Conservation (phyloP, 768 basidiomycete genomes). For the Phallus indusiatus region DNA sequence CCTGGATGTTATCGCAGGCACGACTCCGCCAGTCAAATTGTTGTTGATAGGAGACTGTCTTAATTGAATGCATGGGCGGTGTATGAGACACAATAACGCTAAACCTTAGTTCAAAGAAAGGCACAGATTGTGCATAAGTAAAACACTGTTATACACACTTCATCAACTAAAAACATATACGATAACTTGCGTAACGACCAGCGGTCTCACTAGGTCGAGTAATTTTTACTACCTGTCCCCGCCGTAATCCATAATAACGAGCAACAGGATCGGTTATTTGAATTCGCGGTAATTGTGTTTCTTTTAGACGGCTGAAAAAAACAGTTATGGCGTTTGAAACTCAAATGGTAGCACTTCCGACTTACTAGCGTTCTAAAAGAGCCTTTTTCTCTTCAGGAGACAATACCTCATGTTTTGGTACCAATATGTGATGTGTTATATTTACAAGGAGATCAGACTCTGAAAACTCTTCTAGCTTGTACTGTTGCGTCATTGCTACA, state of each 20-base stretch:
- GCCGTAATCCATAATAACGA: conserved; percentile 89
- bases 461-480: conserved; percentile 90
- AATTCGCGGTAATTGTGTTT: conserved; percentile 95
- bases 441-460: conserved; percentile 96
- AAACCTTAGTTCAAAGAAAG: neutral
- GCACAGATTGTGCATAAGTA: neutral
- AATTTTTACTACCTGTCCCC: conserved; percentile 98
- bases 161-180: conserved; percentile 52
- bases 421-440: conserved; percentile 92
- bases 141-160: neutral
- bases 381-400: conserved; percentile 76
- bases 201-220: conserved; percentile 95
- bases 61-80: neutral
- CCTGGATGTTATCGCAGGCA: neutral
- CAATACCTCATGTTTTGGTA: conserved; percentile 87
- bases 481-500: conserved; percentile 77
- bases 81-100: neutral
- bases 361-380: conserved; percentile 89
- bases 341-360: conserved; percentile 14
- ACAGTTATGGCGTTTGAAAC: conserved; percentile 6
- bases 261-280: conserved; percentile 97
- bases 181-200: conserved; percentile 87
- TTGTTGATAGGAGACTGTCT: neutral
- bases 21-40: neutral
- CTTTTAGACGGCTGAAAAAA: conserved; percentile 76